Evolutionary conservation across 2,329 filamentous ascomycete genomes (phyloP).

Genomic region (Pseudogymnoascus sp.): DNA sequence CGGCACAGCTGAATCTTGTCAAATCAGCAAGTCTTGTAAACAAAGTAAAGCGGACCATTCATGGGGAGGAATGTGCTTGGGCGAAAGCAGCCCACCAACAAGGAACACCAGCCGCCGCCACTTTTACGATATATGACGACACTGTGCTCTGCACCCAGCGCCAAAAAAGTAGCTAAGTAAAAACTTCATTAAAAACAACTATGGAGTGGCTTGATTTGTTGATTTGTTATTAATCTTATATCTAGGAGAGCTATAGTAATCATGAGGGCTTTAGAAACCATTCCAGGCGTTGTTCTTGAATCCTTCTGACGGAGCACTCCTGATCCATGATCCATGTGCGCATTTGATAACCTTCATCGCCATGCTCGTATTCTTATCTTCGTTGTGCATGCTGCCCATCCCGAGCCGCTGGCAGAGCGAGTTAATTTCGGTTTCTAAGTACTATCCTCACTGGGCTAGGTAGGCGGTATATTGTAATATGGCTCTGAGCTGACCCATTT

Average conservation of each 20-base stretch:
- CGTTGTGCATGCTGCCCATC: not conserved
- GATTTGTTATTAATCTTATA: not conserved
- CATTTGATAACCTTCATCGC: not conserved
- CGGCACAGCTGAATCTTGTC: not conserved
- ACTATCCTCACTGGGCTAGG: not conserved
- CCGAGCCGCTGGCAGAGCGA: not conserved
- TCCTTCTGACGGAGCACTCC: not conserved
- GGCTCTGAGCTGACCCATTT: too few relatives aligned
- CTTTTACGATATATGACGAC: conserved; percentile 6
- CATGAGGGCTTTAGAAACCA: not conserved
- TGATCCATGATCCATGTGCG: not conserved
- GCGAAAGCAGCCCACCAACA: not conserved
- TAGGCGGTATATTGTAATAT: not conserved
- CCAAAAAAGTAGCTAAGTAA: not conserved
- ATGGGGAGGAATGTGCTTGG: conserved; percentile 1
- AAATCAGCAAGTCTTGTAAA: not conserved
- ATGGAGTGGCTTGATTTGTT: not conserved
- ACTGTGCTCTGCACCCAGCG: not conserved
- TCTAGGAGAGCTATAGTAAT: not conserved
- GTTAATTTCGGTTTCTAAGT: not conserved
- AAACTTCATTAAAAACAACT: not conserved
- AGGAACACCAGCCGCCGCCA: conserved; percentile 4
- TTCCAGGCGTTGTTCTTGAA: not conserved
- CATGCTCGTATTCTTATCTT: not conserved
- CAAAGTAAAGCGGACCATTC: conserved; percentile 7